Evolutionary conservation across 495 filamentous ascomycete genomes (phyloP).

Genomic region (Astrothelium subdiscretum): DNA sequence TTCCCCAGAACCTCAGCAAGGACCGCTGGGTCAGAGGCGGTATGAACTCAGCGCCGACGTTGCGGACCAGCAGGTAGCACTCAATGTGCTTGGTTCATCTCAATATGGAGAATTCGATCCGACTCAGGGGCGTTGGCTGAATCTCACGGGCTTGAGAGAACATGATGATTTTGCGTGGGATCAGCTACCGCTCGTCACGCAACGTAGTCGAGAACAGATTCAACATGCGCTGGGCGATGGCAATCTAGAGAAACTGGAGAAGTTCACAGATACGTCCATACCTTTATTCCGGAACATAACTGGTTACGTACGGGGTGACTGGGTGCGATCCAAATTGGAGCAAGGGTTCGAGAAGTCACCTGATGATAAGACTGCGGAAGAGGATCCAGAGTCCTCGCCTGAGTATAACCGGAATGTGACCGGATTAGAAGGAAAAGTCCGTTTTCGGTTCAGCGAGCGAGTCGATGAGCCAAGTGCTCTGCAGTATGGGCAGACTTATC

Average conservation of each 20-base stretch:
- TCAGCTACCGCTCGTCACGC: constrained; percentile 41
- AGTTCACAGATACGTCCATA: background rate
- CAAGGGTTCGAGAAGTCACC: background rate
- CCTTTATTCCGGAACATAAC: constrained; percentile 71
- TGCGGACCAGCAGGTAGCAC: constrained; percentile 40
- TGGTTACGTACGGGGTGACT: constrained; percentile 61
- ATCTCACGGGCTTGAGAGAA: constrained; percentile 62
- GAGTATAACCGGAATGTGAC: constrained; percentile 39
- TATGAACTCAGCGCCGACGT: constrained; percentile 25
- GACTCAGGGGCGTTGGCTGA: constrained; percentile 43
- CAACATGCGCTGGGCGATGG: constrained; percentile 32
- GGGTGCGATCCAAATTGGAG: constrained; percentile 45
- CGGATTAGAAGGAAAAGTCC: constrained; percentile 18
- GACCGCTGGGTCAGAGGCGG: constrained; percentile 29
- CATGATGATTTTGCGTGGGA: constrained; percentile 69
- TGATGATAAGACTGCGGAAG: constrained; percentile 21
- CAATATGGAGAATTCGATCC: constrained; percentile 56
- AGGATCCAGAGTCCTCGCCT: constrained; percentile 28
- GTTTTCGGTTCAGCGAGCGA: constrained; percentile 19
- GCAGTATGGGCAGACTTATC: constrained; percentile 25
- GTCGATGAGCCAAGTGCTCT: background rate
- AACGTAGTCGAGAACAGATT: constrained; percentile 42
- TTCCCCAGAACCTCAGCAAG: constrained; percentile 31
- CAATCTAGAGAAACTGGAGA: constrained; percentile 9
- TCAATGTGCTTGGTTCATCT: constrained; percentile 57